Base-by-base conservation (phyloP, 352 stramenopile species). In the Phytophthora cactorum region DNA sequence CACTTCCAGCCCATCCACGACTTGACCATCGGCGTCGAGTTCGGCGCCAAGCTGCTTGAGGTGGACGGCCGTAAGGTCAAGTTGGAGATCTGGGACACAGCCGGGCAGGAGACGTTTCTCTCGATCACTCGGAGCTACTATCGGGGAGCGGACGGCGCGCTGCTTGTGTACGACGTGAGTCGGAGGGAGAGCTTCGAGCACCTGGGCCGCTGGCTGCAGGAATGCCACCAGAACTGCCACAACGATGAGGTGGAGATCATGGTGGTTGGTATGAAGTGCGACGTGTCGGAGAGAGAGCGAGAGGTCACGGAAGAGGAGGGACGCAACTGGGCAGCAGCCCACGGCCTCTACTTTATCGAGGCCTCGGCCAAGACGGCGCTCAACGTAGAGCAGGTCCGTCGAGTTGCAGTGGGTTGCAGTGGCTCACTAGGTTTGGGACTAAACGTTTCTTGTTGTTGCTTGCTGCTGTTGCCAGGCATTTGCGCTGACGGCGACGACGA, bases 41-140 rank as follows among this genome's bases (percentile, higher is more conserved):
- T 97, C 64, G 91, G 89, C 14, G 85, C 88, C 34, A 97, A 97
- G 73, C 72, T 96, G 52, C 77, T 96, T 1, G 77, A 92, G 45
- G 78, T 97, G 45, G 87, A 96, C 49, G 82, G 84, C 14, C 77
- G 85, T 41, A 88, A 96, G 57, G 86, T 96, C 22, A 97, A 97
- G 73, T 82, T 97, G 27, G 86, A 97, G 81, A 97, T 97, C 44
- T 97, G 91, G 91, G 91, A 97, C 64, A 97, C 91, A 1, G 91
- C 91, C 14, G 91, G 91, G 3, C 90, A 97, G 67, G 91, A 97
- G 59, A 93, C 86, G 0, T 97, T 97, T 67, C 74, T 95, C 11
- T 93, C 86, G 31, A 96, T 97, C 59, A 97, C 91, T 41, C 77
- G 87, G 22, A 94, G 78, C 53, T 97, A 97, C 67, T 97, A 97